Evolutionary conservation across 768 basidiomycete genomes (phyloP).

Genomic region (Mycena vitilis): DNA sequence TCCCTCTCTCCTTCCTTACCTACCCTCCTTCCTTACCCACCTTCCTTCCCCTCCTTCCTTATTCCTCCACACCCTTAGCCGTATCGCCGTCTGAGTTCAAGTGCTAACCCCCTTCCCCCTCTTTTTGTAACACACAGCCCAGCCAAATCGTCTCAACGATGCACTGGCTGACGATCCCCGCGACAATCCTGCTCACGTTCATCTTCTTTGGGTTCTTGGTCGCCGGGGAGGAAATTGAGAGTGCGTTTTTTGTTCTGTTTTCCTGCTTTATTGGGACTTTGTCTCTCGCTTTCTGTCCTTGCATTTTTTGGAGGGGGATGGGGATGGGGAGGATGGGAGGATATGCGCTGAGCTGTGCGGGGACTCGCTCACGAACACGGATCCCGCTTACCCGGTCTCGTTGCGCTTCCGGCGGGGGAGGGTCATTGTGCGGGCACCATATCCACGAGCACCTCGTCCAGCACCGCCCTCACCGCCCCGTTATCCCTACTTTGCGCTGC

Average conservation of each 20-base stretch:
- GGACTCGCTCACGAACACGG: too few species aligned
- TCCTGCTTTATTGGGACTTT: neutral
- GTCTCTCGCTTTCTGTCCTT: too few species aligned
- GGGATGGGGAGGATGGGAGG: too few species aligned
- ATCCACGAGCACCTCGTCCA: too few species aligned
- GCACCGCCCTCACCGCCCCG: too few species aligned
- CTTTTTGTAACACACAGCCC: slow-evolving; percentile 56
- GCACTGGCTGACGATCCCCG: slow-evolving; percentile 74
- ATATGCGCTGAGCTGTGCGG: too few species aligned
- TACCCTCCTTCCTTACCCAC: neutral
- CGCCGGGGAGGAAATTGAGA: slow-evolving; percentile 82
- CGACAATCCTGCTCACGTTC: slow-evolving; percentile 67
- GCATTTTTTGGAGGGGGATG: too few species aligned
- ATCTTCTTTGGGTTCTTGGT: slow-evolving; percentile 81
- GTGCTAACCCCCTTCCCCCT: neutral
- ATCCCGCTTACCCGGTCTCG: too few species aligned
- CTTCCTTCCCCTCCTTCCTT: neutral
- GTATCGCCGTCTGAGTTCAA: too few species aligned
- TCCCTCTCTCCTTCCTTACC: neutral
- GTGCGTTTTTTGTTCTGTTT: slow-evolving; percentile 51
- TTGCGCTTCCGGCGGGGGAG: too few species aligned
- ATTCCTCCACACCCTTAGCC: neutral
- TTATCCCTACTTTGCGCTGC: too few species aligned
- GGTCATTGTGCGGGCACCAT: too few species aligned
- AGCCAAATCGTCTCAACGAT: slow-evolving; percentile 70